phyloP scores from a whole-genome alignment of 306 rosid species.

The Casuarina cunninghamiana region DNA sequence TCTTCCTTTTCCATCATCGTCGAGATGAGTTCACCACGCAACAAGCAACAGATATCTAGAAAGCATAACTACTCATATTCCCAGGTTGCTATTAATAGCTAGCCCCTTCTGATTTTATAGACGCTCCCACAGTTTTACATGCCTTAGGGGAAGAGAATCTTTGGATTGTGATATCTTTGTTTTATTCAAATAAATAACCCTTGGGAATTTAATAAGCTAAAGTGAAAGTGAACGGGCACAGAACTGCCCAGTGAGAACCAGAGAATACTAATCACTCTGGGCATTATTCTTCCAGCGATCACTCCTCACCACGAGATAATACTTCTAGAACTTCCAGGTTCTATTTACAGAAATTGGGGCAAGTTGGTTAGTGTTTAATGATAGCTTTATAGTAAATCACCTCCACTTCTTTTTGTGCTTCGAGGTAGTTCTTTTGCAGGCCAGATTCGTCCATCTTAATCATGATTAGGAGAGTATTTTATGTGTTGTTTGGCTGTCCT shows the following conservation, averaged over 20 bases:
- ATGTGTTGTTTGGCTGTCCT: not conserved
- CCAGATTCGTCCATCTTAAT: not conserved
- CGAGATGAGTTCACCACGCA: conserved; percentile 38
- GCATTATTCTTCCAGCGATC: conserved; percentile 1
- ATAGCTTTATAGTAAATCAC: too few relatives aligned
- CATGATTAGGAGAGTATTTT: not conserved
- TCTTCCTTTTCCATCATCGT: conserved; percentile 38
- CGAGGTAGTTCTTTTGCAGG: not conserved
- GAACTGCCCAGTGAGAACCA: not conserved
- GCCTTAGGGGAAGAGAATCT: conserved; percentile 15
- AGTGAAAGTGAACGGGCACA: not conserved
- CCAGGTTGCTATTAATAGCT: conserved; percentile 19
- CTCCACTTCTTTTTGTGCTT: not conserved
- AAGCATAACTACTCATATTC: conserved; percentile 13
- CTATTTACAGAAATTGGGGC: not conserved
- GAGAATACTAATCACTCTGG: not conserved
- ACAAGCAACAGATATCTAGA: conserved; percentile 37
- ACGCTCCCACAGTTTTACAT: not conserved
- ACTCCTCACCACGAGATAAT: not conserved
- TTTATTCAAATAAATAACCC: not conserved
- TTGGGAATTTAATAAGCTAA: not conserved
- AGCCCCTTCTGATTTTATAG: not conserved
- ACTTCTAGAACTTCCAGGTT: not conserved
- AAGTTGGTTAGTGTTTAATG: not conserved
- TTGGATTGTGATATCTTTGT: not conserved